Conservation (phyloP, 768 basidiomycete species). For the Mycena haematopus region DNA sequence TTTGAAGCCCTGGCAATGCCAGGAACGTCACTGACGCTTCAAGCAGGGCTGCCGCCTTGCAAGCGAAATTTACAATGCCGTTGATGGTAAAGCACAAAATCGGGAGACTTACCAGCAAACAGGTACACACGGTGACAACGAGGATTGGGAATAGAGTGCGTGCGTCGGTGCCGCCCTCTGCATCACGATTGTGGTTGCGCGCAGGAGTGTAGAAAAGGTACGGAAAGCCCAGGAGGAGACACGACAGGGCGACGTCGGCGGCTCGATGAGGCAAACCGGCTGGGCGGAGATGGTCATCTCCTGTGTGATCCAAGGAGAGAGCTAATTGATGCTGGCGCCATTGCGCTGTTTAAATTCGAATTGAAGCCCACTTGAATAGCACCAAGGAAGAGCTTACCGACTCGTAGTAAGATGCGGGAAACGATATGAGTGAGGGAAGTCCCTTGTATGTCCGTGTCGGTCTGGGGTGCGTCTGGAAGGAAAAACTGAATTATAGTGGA, state of each 20-base stretch:
- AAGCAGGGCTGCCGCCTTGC: conserved; percentile 78
- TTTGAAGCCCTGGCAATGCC: conserved; percentile 76
- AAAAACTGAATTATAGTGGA: background rate
- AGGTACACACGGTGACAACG: conserved; percentile 67
- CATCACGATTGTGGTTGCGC: conserved; percentile 58
- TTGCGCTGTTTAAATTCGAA: conserved; percentile 46
- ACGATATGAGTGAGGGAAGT: conserved; percentile 67
- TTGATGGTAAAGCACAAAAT: conserved; percentile 25
- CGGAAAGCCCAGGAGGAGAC: conserved; percentile 79
- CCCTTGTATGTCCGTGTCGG: conserved; percentile 50
- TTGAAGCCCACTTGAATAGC: conserved; percentile 3
- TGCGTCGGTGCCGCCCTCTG: conserved; percentile 53
- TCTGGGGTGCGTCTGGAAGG: conserved; percentile 23
- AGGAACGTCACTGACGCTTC: conserved; percentile 86
- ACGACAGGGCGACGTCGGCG: conserved; percentile 63
- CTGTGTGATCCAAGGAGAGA: conserved; percentile 58
- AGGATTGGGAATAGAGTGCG: conserved; percentile 59
- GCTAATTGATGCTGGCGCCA: conserved; percentile 78
- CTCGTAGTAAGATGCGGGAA: conserved; percentile 70
- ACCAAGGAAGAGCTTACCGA: conserved; percentile 53
- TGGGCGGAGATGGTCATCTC: conserved; percentile 32
- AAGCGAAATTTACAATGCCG: conserved; percentile 20
- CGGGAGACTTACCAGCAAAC: conserved; percentile 59
- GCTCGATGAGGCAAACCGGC: conserved; percentile 52
- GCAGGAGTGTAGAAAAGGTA: conserved; percentile 69